These are phyloP conservation scores for Fusarium sp. DNA, from an alignment of 2,329 filamentous ascomycete genomes.

Conservation along the genomic window DNA sequence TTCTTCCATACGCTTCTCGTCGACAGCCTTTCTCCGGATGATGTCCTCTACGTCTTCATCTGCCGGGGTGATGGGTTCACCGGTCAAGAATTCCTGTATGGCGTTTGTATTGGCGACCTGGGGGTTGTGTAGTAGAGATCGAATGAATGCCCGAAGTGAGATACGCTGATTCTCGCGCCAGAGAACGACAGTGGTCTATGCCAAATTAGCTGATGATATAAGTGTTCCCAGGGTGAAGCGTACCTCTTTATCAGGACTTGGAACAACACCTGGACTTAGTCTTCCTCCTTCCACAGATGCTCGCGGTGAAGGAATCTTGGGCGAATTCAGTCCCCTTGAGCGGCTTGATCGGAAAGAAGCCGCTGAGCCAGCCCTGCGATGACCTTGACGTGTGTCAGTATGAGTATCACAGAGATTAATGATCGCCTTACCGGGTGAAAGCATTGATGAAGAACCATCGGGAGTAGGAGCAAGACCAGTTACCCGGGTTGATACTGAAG, in stretches of 20 bases:
- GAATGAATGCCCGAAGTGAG: slow-evolving; percentile 90
- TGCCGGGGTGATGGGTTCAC: slow-evolving; percentile 77
- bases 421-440: slow-evolving; percentile 43
- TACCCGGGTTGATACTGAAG: slow-evolving; percentile 79
- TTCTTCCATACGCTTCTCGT: slow-evolving; percentile 90
- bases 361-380: slow-evolving; percentile 42
- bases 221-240: background rate
- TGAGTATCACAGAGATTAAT: background rate
- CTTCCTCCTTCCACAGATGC: slow-evolving; percentile 48
- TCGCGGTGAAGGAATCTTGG: slow-evolving; percentile 47
- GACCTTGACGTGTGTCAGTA: slow-evolving; percentile 36
- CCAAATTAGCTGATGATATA: slow-evolving; percentile 41
- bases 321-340: slow-evolving; percentile 47
- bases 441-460: slow-evolving; percentile 39
- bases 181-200: slow-evolving; percentile 66
- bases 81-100: slow-evolving; percentile 85
- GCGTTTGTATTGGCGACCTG: slow-evolving; percentile 86
- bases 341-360: slow-evolving; percentile 47
- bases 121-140: slow-evolving; percentile 85
- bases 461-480: slow-evolving; percentile 51
- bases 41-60: slow-evolving; percentile 90
- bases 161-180: slow-evolving; percentile 92
- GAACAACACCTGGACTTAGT: slow-evolving; percentile 40
- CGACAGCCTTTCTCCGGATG: slow-evolving; percentile 80
- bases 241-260: slow-evolving; percentile 44